Percentiles rank a stretch among this genome's conserved stretches.
These are phyloP conservation scores for Phaeosphaeriaceae sp. DNA, from an alignment of 2,329 filamentous ascomycete species.

Conservation along the genomic window DNA sequence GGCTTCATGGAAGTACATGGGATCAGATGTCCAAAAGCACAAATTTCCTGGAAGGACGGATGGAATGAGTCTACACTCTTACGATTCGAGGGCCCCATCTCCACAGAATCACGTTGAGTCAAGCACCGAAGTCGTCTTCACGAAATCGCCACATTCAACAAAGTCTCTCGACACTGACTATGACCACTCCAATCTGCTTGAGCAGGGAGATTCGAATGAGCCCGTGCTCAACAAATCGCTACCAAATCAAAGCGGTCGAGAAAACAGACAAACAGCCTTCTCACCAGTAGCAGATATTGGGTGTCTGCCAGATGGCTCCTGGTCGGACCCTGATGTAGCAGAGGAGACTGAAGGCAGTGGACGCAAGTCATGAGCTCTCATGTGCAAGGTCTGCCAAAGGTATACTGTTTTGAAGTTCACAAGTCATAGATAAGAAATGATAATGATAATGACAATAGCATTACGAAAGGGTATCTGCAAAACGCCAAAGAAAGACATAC, in stretches of 20 bases:
- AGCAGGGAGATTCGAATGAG: not conserved
- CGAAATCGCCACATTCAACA: constrained; percentile 3
- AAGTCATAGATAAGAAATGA: not conserved
- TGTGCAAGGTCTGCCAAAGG: not conserved
- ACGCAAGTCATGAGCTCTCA: not conserved
- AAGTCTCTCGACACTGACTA: not conserved
- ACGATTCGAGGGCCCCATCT: constrained; percentile 6
- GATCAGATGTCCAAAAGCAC: constrained; percentile 2
- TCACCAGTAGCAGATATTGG: constrained; percentile 5
- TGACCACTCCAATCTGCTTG: constrained; percentile 1
- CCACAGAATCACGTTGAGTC: constrained; percentile 8
- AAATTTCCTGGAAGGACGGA: constrained; percentile 8
- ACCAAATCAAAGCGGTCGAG: constrained; percentile 1
- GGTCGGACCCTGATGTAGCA: constrained; percentile 3
- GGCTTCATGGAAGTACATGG: constrained; percentile 13
- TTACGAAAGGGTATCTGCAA: not conserved
- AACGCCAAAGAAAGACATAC: not conserved
- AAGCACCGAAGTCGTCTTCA: constrained; percentile 1
- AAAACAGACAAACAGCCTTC: constrained; percentile 4
- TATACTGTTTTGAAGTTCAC: not conserved
- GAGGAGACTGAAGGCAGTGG: not conserved
- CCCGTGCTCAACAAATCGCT: not conserved
- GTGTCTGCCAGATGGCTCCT: constrained; percentile 8
- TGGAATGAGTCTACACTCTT: constrained; percentile 15
- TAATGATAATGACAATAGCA: not conserved